A percentile compares a stretch with the other conserved stretches of the same genome.
These are phyloP conservation scores for Ophiostoma tasmaniense DNA, from an alignment of 2,329 filamentous ascomycete genomes.

Conservation along the genomic window DNA sequence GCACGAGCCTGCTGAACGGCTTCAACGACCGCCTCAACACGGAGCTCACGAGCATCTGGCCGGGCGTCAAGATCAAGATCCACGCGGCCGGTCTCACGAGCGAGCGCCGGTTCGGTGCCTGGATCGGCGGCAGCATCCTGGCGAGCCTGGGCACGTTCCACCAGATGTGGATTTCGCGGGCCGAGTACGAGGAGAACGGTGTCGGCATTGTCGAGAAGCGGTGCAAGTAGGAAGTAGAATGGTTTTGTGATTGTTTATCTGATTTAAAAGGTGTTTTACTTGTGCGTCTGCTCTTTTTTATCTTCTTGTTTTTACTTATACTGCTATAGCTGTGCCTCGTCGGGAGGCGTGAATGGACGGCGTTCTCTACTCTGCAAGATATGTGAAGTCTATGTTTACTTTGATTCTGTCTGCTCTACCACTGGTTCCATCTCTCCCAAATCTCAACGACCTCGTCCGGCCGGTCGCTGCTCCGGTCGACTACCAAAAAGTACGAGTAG, in stretches of 20 bases:
- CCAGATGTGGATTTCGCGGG: conserved; percentile 97
- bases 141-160: conserved; percentile 95
- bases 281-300: not conserved
- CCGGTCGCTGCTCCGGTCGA: conserved; percentile 51
- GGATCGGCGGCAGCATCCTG: conserved; percentile 94
- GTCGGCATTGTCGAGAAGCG: conserved; percentile 86
- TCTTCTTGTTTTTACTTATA: not conserved
- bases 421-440: conserved; percentile 63
- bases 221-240: conserved; percentile 57
- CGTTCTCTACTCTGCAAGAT: not conserved
- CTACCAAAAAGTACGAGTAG: conserved; percentile 64
- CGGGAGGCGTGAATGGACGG: not conserved
- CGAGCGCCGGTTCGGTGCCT: conserved; percentile 81
- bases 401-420: conserved; percentile 35
- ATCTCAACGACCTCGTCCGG: conserved; percentile 63
- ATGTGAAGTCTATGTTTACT: no score
- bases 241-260: not conserved
- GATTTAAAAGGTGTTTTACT: not conserved
- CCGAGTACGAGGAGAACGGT: conserved; percentile 97
- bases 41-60: conserved; percentile 74
- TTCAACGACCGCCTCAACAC: conserved; percentile 85
- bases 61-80: conserved; percentile 77
- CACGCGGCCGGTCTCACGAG: conserved; percentile 78
- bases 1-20: conserved; percentile 76
- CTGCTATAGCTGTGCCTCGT: not conserved